Evolutionary conservation across 2,329 filamentous ascomycete genomes (phyloP), one percentile per base, ranked within the genome.

Genomic region (Claviceps sp.): DNA sequence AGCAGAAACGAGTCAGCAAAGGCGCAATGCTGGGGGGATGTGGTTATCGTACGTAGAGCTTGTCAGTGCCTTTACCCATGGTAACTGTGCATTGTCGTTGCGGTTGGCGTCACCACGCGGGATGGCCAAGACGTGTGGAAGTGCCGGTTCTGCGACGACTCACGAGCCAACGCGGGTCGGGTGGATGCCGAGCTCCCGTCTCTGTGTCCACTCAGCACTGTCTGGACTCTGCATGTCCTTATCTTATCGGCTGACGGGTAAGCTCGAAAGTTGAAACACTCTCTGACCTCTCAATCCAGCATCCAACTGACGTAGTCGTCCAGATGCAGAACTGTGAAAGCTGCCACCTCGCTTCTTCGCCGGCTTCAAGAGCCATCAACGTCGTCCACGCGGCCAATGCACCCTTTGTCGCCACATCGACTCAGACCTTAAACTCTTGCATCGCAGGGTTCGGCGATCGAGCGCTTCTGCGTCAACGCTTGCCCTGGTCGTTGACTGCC

Each of bases 31-130:
- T 41, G 11, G 8, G 34, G 13, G 5, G 13, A 37, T 24, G 45
- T n/a, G 16, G 41, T 24, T 2, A 40, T 43, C 65, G 56, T 62
- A 71, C 69, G 53, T 72, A 73, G 55, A 73, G 66, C 54, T 73
- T 73, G 57, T 73, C 70, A 11, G 70, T 73, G 57, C 71, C 70
- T 58, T 70, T 70, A 0, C 68, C 68, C 68, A 70, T 70, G 52
- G 49, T 61, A 56, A 54, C 46, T 56, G 30, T 53, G 26, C 11
- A 17, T 6, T 11, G 48, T 22, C 24, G 24, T 49, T 14, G 8
- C 30, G 30, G 30, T 34, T 34, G 30, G 30, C 30, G 10, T 34
- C 30, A 34, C 30, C 30, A 11, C 30, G 30, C 10, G 30, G 30
- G 4, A 34, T 34, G 30, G 30, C 30, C 30, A 34, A 34, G 30